These are phyloP conservation scores for Dictyostelium citrinum DNA, from an alignment of 78 protist species.

Conservation along the genomic window DNA sequence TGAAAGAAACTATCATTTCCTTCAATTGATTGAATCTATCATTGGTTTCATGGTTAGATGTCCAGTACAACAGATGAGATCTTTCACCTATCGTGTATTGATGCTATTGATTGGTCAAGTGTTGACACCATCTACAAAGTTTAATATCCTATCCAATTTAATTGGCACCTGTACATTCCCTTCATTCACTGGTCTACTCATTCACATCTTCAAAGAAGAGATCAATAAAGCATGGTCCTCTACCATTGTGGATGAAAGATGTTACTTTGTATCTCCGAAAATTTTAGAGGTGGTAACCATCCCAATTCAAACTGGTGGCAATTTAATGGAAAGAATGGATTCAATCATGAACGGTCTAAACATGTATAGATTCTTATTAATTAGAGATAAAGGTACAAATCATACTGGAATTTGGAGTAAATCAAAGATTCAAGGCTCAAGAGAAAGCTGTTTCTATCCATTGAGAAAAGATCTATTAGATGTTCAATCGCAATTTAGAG, in stretches of 20 bases:
- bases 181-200: constrained; percentile 51
- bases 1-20: constrained; percentile 34
- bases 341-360: constrained; percentile 63
- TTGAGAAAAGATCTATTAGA: constrained; percentile 6
- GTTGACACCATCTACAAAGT: constrained; percentile 9
- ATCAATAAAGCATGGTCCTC: constrained; percentile 27
- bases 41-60: constrained; percentile 27
- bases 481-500: constrained; percentile 2
- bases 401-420: constrained; percentile 35
- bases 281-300: constrained; percentile 4
- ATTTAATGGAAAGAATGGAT: constrained; percentile 54
- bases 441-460: constrained; percentile 2
- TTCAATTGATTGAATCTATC: constrained; percentile 32
- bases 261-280: constrained; percentile 55
- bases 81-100: constrained; percentile 8
- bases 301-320: constrained; percentile 40
- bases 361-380: constrained; percentile 35
- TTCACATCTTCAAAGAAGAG: constrained; percentile 58
- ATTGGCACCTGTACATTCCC: constrained; percentile 55
- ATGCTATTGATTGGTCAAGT: neutral
- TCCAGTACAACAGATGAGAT: constrained; percentile 64
- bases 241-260: neutral
- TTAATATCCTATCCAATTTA: neutral
- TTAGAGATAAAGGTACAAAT: constrained; percentile 21
- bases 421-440: constrained; percentile 1